These are phyloP conservation scores for Penicillium sp. DNA, from an alignment of 2,329 filamentous ascomycete species.

Conservation along the genomic window DNA sequence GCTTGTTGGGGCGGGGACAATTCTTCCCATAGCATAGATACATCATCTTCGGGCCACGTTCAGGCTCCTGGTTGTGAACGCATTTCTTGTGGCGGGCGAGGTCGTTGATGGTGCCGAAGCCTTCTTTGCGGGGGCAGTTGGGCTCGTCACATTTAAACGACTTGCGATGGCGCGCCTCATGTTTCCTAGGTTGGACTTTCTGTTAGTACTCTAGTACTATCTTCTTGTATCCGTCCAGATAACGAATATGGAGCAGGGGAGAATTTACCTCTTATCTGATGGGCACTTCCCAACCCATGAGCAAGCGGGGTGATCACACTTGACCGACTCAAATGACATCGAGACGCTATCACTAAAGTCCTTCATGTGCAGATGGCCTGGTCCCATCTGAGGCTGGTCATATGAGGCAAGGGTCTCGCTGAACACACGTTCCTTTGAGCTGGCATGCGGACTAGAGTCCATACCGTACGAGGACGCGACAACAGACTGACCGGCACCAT, in stretches of 20 bases:
- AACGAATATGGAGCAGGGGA: too few species aligned
- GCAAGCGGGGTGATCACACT: constrained; percentile 37
- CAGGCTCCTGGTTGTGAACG: constrained; percentile 62
- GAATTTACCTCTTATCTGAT: constrained; percentile 46
- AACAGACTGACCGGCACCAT: constrained; percentile 33
- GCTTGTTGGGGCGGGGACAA: constrained; percentile 67
- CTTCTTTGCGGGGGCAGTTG: constrained; percentile 63
- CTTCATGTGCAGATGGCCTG: constrained; percentile 12
- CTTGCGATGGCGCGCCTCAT: constrained; percentile 70
- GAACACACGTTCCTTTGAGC: constrained; percentile 26
- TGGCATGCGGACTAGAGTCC: constrained; percentile 34
- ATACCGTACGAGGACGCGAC: constrained; percentile 32
- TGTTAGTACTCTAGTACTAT: too few species aligned
- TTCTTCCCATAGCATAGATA: constrained; percentile 63
- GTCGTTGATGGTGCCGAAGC: constrained; percentile 82
- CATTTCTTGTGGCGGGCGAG: constrained; percentile 77
- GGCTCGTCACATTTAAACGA: constrained; percentile 64
- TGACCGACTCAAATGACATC: constrained; percentile 20
- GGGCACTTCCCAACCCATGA: constrained; percentile 43
- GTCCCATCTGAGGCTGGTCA: constrained; percentile 19
- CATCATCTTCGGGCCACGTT: constrained; percentile 53
- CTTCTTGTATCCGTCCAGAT: too few species aligned
- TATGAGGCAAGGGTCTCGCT: constrained; percentile 23
- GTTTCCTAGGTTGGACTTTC: constrained; percentile 65
- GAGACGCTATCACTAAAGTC: constrained; percentile 1